Evolutionary conservation across 768 basidiomycete genomes (phyloP).

Genomic region (Boletus sp.): DNA sequence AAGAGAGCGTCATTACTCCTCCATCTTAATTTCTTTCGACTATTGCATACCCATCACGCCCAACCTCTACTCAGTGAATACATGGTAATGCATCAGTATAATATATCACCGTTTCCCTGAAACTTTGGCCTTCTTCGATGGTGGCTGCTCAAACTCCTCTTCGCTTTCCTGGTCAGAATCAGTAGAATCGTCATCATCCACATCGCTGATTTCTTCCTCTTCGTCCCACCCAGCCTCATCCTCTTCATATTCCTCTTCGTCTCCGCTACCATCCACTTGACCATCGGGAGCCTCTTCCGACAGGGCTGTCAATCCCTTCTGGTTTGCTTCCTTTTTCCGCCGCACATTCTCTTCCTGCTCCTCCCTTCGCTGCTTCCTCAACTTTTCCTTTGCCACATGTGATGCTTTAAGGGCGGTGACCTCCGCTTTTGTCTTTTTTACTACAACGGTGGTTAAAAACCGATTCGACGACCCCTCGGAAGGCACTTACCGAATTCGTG

Average conservation of each 20-base stretch:
- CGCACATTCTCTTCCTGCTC: constrained; percentile 92
- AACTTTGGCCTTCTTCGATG: constrained; percentile 56
- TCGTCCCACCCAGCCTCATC: constrained; percentile 51
- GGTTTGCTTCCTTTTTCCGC: constrained; percentile 62
- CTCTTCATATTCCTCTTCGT: constrained; percentile 36
- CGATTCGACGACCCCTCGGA: not conserved
- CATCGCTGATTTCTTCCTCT: constrained; percentile 64
- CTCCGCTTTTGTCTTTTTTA: constrained; percentile 87
- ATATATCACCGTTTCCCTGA: constrained; percentile 44
- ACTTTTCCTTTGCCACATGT: constrained; percentile 73
- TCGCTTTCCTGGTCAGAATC: constrained; percentile 44
- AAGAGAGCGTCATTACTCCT: constrained; percentile 16
- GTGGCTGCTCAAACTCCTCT: constrained; percentile 47
- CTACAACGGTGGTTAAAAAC: constrained; percentile 40
- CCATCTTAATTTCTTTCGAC: constrained; percentile 12
- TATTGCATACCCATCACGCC: constrained; percentile 9
- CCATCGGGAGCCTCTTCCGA: constrained; percentile 37
- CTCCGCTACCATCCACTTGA: constrained; percentile 42
- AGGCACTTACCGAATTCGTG: constrained; percentile 82
- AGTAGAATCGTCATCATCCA: constrained; percentile 42
- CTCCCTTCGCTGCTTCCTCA: constrained; percentile 74
- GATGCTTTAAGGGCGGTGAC: constrained; percentile 62
- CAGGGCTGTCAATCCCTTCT: constrained; percentile 24
- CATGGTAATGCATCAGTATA: constrained; percentile 11
- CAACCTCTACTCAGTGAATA: constrained; percentile 4